Evolutionary conservation across 305 asterid species (phyloP).

Genomic region (Solanum hybrid): DNA sequence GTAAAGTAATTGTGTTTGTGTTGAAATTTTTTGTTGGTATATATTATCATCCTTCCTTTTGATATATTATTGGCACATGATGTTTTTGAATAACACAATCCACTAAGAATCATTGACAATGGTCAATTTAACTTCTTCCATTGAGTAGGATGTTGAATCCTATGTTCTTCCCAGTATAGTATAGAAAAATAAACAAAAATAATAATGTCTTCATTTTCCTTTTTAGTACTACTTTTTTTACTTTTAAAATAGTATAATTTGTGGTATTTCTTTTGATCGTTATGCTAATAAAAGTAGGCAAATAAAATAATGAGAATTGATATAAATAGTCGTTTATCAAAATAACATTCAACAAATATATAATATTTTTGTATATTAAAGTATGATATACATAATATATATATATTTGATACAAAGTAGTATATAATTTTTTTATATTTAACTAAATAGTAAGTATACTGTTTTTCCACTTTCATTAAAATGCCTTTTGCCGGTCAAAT

Average conservation of each 20-base stretch:
- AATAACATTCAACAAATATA: background rate
- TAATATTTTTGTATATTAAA: too few relatives aligned
- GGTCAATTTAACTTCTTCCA: background rate
- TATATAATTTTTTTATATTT: background rate
- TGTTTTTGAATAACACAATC: conserved; percentile 4
- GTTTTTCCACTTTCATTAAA: too few relatives aligned
- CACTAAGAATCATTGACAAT: background rate
- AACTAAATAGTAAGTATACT: background rate
- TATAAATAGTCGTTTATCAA: background rate
- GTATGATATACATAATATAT: background rate
- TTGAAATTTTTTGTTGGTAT: conserved; percentile 9
- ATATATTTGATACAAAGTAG: too few relatives aligned
- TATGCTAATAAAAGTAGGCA: background rate
- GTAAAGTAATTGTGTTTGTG: background rate
- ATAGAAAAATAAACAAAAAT: background rate
- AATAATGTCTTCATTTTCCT: background rate
- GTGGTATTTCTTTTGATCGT: background rate
- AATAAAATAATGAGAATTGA: background rate
- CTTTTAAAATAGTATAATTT: background rate
- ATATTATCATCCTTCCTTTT: background rate
- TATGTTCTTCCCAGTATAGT: background rate
- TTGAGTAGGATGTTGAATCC: background rate
- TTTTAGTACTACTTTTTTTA: background rate
- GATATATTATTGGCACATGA: conserved; percentile 14
- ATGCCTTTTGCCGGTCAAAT: too few relatives aligned